phyloP scores from a whole-genome alignment of 768 basidiomycete species.

The Leccinum sublutescens region DNA sequence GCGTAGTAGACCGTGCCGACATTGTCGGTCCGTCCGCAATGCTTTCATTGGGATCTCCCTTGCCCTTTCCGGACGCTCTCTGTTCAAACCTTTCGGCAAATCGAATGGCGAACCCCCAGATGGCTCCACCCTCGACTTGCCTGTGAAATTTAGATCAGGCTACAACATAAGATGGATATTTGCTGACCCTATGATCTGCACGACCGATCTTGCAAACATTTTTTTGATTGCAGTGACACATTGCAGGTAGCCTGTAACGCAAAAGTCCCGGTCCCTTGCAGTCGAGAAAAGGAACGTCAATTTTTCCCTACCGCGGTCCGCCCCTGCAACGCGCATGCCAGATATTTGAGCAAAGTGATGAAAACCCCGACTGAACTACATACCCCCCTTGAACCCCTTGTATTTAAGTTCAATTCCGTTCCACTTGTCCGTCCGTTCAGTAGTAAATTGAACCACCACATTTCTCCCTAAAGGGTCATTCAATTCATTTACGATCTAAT shows the following conservation, averaged over 20 bases:
- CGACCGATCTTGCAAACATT: not conserved
- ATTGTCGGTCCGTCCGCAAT: not conserved
- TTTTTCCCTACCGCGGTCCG: not conserved
- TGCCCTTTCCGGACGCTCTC: conserved; percentile 1
- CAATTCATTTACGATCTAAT: conserved; percentile 25
- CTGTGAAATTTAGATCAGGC: conserved; percentile 10
- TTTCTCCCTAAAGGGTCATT: conserved; percentile 9
- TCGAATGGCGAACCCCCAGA: conserved; percentile 15
- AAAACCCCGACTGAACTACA: conserved; percentile 2
- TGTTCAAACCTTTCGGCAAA: conserved; percentile 15
- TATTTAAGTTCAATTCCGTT: conserved; percentile 6
- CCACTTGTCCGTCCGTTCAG: conserved; percentile 5
- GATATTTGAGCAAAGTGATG: not conserved
- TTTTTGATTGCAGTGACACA: conserved; percentile 17
- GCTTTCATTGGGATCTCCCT: not conserved
- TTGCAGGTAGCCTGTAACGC: conserved; percentile 20
- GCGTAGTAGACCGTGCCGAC: conserved; percentile 11
- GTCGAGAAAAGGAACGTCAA: conserved; percentile 28
- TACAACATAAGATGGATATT: not conserved
- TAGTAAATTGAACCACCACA: conserved; percentile 23
- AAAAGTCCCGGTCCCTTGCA: conserved; percentile 13
- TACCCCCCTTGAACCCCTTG: conserved; percentile 27
- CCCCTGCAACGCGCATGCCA: conserved; percentile 15
- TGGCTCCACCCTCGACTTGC: not conserved
- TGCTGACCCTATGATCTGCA: conserved; percentile 19